Evolutionary conservation across 1,284 basidiomycete genomes (phyloP), one percentile per base, ranked within the genome.

Genomic region (Cryptococcus sp.): DNA sequence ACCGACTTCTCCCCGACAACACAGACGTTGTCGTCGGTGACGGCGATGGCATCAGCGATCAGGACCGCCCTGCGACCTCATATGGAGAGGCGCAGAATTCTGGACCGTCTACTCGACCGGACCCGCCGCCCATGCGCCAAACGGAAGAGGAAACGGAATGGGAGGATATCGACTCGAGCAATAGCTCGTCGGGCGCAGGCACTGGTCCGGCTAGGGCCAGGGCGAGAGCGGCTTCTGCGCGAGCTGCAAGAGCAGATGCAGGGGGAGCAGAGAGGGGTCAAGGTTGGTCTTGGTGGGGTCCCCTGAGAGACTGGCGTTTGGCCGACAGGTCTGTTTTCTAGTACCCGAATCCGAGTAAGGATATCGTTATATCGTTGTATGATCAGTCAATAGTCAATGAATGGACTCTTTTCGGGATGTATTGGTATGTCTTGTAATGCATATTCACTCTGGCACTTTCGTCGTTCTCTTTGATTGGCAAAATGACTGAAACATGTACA

Each of bases 11-110:
- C 43, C 20, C 47, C 2, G 52, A 46, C 30, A 35, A 35, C 30
- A 8, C 10, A 8, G 30, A 35, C 30, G 30, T 19, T 46, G 39
- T n/a, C 58, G 51, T 11, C n/a, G 50, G 51, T 58, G 23, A 43
- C 35, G 30, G 55, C 41, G 38, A 30, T 58, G 22, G 50, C 56
- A 20, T 48, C 51, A 55, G 55, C 43, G 42, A 27, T 46, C 43
- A 85, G 65, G 85, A 88, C 46, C 89, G 87, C 25, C 88, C 87
- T 88, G 20, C 16, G 17, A 38, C n/a, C 11, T 23, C 39, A 15
- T 35, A 13, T 46, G 17, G 42, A 38, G 22, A 25, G 30, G 46
- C 19, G 55, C 52, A 23, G 38, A 54, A 52, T 23, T 40, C 25
- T 48, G 50, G 51, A 50, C 23, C 16, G 35, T n/a, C 47, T 30